Percentiles rank a stretch among this genome's conserved stretches.
These are phyloP conservation scores for Arthrobotrys musiformis DNA, from an alignment of 2,329 filamentous ascomycete species.

Conservation along the genomic window DNA sequence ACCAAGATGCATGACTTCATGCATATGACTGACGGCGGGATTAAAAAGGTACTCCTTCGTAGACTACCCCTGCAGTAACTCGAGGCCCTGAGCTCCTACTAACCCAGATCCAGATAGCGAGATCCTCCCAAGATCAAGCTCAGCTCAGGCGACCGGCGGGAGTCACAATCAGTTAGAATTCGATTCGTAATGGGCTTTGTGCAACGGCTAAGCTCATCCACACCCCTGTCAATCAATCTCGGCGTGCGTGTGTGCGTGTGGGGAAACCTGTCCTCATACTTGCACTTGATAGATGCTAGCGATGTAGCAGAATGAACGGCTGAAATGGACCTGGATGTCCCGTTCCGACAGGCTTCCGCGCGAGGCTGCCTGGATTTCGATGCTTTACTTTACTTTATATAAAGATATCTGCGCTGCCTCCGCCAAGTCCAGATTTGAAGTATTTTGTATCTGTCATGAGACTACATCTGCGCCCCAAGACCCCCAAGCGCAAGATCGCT, in stretches of 20 bases:
- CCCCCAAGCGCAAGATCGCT: too few species aligned
- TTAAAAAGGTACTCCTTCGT: too few species aligned
- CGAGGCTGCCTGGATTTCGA: conserved; percentile 4
- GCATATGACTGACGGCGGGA: not conserved
- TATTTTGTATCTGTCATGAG: not conserved
- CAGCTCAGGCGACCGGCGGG: conserved; percentile 4
- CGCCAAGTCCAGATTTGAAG: too few species aligned
- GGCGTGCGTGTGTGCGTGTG: not conserved
- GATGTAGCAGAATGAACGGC: not conserved
- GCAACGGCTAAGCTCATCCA: conserved; percentile 6
- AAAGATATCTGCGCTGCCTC: too few species aligned
- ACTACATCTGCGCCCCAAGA: not conserved
- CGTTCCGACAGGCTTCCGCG: conserved; percentile 20
- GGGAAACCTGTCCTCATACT: not conserved
- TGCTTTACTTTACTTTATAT: too few species aligned
- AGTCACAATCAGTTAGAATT: too few species aligned
- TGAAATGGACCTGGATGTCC: conserved; percentile 30
- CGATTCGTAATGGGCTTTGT: conserved; percentile 12
- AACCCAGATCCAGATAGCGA: not conserved
- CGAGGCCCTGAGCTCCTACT: conserved; percentile 11
- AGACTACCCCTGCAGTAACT: conserved; percentile 15
- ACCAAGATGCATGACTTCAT: not conserved
- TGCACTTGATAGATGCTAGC: not conserved
- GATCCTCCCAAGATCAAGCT: conserved; percentile 13
- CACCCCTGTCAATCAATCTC: not conserved